A percentile compares a stretch with the other conserved stretches of the same genome.
Conservation (phyloP, 2,329 filamentous ascomycete genomes). For the Colletotrichum sp. region DNA sequence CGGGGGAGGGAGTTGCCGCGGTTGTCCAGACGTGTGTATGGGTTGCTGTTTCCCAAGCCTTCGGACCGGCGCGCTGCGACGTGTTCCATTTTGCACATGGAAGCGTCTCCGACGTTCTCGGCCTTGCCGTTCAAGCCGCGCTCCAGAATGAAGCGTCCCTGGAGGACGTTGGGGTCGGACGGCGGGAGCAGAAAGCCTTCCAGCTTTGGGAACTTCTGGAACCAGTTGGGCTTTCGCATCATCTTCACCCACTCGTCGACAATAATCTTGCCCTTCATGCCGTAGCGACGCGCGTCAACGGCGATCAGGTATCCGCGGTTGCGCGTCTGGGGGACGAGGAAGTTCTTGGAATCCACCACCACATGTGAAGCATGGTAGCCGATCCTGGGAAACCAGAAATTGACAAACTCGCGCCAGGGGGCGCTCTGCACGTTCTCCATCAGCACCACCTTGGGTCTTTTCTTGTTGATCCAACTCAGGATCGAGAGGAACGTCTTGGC, state of each 20-base stretch:
- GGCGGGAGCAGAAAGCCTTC: slow-evolving; percentile 64
- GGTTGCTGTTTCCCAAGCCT: slow-evolving; percentile 57
- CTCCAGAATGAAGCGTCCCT: slow-evolving; percentile 53
- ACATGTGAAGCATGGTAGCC: slow-evolving; percentile 59
- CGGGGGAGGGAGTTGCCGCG: slow-evolving; percentile 54
- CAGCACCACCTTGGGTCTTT: slow-evolving; percentile 67
- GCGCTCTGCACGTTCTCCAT: slow-evolving; percentile 73
- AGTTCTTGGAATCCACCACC: slow-evolving; percentile 71
- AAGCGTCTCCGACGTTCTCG: slow-evolving; percentile 51
- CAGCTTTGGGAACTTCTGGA: slow-evolving; percentile 63
- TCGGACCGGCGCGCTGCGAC: slow-evolving; percentile 54
- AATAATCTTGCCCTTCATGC: slow-evolving; percentile 33
- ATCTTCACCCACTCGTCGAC: slow-evolving; percentile 44
- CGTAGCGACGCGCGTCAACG: slow-evolving; percentile 46
- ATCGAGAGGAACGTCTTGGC: slow-evolving; percentile 68
- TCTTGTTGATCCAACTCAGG: slow-evolving; percentile 58
- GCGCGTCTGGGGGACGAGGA: slow-evolving; percentile 75
- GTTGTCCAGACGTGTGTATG: slow-evolving; percentile 65
- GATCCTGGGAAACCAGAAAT: slow-evolving; percentile 42
- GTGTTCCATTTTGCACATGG: slow-evolving; percentile 65
- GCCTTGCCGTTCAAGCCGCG: slow-evolving; percentile 32
- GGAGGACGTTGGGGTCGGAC: slow-evolving; percentile 58
- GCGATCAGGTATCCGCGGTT: slow-evolving; percentile 64
- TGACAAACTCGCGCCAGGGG: slow-evolving; percentile 61
- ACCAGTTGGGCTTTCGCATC: slow-evolving; percentile 46